Evolutionary conservation across 1,284 basidiomycete genomes (phyloP), one percentile per base, ranked within the genome.

Genomic region (Cutaneotrichosporon cutaneum): DNA sequence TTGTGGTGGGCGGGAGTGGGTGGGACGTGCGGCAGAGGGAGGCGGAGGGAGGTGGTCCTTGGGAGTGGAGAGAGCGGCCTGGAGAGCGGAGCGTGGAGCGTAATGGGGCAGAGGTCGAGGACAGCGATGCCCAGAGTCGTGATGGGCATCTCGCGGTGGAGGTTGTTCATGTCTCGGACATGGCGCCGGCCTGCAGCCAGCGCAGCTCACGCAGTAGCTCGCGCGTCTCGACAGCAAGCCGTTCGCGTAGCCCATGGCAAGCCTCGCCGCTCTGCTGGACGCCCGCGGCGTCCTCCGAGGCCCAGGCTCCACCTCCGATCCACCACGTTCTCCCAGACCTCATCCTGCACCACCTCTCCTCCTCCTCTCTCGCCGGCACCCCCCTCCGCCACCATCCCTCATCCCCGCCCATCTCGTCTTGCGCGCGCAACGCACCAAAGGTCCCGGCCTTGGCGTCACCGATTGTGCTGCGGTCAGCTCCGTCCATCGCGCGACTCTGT

Each of bases 381-480:
- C 7, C 18, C 11, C 22, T 42, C 35, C 13, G 35, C 8, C 10
- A 5, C 26, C 30, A 22, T 44, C 32, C n/a, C 26, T 24, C 26
- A n/a, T 24, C 47, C 24, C 35, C 30, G 24, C n/a, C 32, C 11
- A 1, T 36, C 32, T 8, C 13, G 24, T 18, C 7, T 8, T n/a
- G 10, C 22, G 16, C 33, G 33, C 44, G 26, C 51, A 32, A 65
- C 63, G 14, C 56, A 69, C 66, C 82, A 59, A 86, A 83, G 67
- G 82, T 82, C 18, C 93, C 94, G 26, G 85, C 86, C 80, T 96
- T 97, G 60, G 90, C 90, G 71, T 96, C 94, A 56, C 91, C 89
- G 65, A 94, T 94, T 76, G 94, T 92, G 59, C 79, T 92, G 86
- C 89, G 68, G 22, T 44, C n/a, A 63, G 54, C 35, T 58, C 44